Percentiles rank a stretch among this genome's conserved stretches.
phyloP scores from a whole-genome alignment of 805 yeast species.

The Pichia sporocuriosa region DNA sequence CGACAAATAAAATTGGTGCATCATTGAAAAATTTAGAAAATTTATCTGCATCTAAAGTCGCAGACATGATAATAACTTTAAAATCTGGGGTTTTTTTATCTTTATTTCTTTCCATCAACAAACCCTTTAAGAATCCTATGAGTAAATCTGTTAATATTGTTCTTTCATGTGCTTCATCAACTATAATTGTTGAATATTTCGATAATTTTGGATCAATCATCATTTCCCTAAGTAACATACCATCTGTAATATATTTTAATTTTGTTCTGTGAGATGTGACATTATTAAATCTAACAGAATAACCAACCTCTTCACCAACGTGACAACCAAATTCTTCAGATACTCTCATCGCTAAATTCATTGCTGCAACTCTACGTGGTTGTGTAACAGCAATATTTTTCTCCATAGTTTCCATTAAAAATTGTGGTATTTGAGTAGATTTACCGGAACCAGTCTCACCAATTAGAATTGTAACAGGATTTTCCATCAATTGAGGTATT shows the following conservation, averaged over 20 bases:
- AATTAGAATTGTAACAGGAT: conserved; percentile 72
- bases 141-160: conserved; percentile 86
- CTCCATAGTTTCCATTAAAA: conserved; percentile 49
- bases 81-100: conserved; percentile 37
- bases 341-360: conserved; percentile 87
- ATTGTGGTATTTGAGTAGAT: conserved; percentile 94
- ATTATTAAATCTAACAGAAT: conserved; percentile 87
- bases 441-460: conserved; percentile 99
- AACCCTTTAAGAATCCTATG: conserved; percentile 76
- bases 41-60: conserved; percentile 87
- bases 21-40: conserved; percentile 71
- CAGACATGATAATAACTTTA: conserved; percentile 85
- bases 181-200: conserved; percentile 67
- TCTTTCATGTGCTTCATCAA: conserved; percentile 98
- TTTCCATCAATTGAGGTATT: conserved; percentile 42
- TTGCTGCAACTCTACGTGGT: conserved; percentile 97
- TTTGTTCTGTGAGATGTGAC: conserved; percentile 50
- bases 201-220: conserved; percentile 64
- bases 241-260: conserved; percentile 87
- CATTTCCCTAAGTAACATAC: conserved; percentile 90
- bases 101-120: conserved; percentile 43
- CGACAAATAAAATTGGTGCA: conserved; percentile 81
- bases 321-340: conserved; percentile 77
- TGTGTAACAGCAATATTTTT: conserved; percentile 82
- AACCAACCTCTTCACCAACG: conserved; percentile 82